Conservation (phyloP, 768 basidiomycete genomes). For the Agaricus sinodeliciosus region DNA sequence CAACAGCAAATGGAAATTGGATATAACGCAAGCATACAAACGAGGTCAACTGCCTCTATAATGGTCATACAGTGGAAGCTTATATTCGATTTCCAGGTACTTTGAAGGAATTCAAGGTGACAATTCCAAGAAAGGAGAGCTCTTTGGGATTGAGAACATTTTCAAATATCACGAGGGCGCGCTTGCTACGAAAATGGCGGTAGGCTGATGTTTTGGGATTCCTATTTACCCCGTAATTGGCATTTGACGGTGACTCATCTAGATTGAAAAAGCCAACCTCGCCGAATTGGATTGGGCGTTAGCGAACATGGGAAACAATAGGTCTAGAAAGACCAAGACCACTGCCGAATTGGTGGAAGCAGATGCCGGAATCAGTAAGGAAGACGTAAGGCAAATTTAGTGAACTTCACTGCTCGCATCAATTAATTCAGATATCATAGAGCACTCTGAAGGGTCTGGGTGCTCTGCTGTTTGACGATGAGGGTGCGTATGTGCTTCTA, state of each 20-base stretch:
- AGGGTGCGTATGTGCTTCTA: conserved; percentile 29
- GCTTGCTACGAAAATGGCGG: conserved; percentile 67
- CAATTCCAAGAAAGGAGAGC: conserved; percentile 65
- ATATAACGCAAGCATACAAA: conserved; percentile 79
- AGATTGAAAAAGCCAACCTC: conserved; percentile 77
- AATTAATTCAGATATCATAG: conserved; percentile 20
- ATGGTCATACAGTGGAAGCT: too few relatives aligned
- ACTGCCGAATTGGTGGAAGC: conserved; percentile 35
- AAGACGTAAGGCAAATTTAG: conserved; percentile 23
- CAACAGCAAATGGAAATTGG: conserved; percentile 93
- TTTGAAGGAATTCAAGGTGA: conserved; percentile 83
- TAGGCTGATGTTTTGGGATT: conserved; percentile 24
- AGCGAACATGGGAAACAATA: conserved; percentile 49
- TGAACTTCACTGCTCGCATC: not conserved
- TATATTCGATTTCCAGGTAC: conserved; percentile 38
- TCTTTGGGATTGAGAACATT: conserved; percentile 83
- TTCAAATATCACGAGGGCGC: conserved; percentile 70
- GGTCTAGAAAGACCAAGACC: conserved; percentile 8
- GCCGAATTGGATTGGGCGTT: conserved; percentile 79
- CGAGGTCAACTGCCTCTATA: conserved; percentile 39
- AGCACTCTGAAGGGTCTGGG: conserved; percentile 53
- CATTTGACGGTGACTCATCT: not conserved
- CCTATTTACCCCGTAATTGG: not conserved
- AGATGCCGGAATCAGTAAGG: conserved; percentile 40
- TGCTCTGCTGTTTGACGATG: conserved; percentile 63